Evolutionary conservation across 257 asterid genomes (phyloP).

Genomic region (Cynanchum wilfordii): DNA sequence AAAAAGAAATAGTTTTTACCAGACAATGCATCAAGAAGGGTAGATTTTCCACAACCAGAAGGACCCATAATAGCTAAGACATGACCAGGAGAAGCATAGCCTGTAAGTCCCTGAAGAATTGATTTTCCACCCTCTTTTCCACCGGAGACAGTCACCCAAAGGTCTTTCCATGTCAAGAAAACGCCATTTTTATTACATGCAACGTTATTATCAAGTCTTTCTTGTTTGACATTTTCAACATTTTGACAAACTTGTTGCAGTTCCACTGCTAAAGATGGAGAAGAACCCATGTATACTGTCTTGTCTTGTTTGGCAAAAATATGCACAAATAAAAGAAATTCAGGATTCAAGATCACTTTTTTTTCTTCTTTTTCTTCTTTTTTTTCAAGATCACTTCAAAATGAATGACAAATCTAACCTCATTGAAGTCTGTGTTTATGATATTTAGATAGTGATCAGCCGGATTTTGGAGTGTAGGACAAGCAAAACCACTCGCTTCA

Average conservation of each 20-base stretch:
- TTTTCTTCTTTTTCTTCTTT: neutral
- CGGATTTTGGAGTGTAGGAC: constrained; percentile 42
- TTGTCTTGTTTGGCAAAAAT: no score
- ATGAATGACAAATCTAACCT: constrained; percentile 22
- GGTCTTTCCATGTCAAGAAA: constrained; percentile 38
- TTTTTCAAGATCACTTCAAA: no score
- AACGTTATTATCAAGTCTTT: neutral
- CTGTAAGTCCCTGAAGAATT: constrained; percentile 27
- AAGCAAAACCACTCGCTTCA: constrained; percentile 38
- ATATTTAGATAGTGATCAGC: constrained; percentile 52
- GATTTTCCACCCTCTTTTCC: constrained; percentile 19
- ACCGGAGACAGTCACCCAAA: constrained; percentile 28
- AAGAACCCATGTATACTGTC: neutral
- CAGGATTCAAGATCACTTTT: neutral
- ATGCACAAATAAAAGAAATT: neutral
- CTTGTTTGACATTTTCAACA: constrained; percentile 2
- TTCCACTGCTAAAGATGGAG: neutral
- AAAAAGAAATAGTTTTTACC: constrained; percentile 17
- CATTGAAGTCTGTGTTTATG: constrained; percentile 48
- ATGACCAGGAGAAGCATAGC: constrained; percentile 31
- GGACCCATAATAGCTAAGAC: constrained; percentile 37
- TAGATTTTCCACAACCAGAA: constrained; percentile 37
- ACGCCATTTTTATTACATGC: neutral
- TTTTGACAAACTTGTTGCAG: neutral
- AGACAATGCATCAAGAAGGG: constrained; percentile 37